Percentiles rank a stretch among this genome's conserved stretches.
Conservation (phyloP, 1,139 yeast species). For the Candida sp. region DNA sequence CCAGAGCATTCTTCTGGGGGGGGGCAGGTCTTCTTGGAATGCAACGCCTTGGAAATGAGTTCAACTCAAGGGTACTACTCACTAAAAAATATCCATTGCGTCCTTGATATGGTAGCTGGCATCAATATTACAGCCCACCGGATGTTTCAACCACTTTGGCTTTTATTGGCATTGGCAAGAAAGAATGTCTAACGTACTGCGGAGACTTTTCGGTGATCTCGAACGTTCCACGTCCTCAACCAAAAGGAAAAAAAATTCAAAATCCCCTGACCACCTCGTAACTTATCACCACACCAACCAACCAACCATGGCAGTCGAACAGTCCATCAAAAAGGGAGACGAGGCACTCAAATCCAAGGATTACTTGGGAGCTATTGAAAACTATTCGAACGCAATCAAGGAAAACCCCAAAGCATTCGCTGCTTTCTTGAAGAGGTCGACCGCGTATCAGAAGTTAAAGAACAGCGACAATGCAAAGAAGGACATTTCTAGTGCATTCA, state of each 20-base stretch:
- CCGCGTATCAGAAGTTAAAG: conserved; percentile 57
- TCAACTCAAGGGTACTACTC: too few species aligned
- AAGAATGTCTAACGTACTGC: too few species aligned
- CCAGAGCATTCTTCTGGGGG: too few species aligned
- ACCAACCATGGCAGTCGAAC: conserved; percentile 43
- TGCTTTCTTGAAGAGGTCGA: conserved; percentile 59
- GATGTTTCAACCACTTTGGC: too few species aligned
- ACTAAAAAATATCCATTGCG: too few species aligned
- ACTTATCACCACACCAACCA: background rate
- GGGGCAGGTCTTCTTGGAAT: too few species aligned
- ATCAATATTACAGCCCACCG: too few species aligned
- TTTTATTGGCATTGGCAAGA: too few species aligned
- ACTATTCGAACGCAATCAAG: conserved; percentile 33
- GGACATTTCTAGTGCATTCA: conserved; percentile 59
- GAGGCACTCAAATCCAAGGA: conserved; percentile 30
- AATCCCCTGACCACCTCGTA: background rate
- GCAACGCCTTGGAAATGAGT: too few species aligned
- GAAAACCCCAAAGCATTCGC: conserved; percentile 53
- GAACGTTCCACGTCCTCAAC: background rate
- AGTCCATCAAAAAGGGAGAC: conserved; percentile 41
- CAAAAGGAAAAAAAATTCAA: background rate
- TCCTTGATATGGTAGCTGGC: too few species aligned
- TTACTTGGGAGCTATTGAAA: conserved; percentile 38
- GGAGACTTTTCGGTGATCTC: background rate
- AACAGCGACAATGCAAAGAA: conserved; percentile 53